These are phyloP conservation scores for Talaromyces atroroseus DNA, from an alignment of 2,329 filamentous ascomycete species.

Conservation along the genomic window DNA sequence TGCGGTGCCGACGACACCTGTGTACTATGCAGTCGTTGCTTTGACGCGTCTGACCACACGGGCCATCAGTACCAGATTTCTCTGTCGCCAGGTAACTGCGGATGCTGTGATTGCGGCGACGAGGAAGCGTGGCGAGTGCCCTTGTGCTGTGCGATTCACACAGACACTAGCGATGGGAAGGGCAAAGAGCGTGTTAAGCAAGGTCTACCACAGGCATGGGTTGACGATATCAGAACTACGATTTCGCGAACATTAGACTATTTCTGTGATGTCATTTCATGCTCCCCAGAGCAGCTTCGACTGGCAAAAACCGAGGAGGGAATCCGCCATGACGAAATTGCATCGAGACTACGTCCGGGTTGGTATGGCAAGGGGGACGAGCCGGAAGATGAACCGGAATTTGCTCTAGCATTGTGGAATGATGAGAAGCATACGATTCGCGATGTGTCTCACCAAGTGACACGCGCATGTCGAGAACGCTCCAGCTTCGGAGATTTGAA, in stretches of 20 bases:
- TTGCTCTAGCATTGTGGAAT: conserved; percentile 87
- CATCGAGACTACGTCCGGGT: conserved; percentile 68
- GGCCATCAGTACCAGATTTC: conserved; percentile 87
- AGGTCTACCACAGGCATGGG: conserved; percentile 68
- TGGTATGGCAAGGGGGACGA: conserved; percentile 65
- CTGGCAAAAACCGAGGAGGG: conserved; percentile 76
- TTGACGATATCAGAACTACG: conserved; percentile 75
- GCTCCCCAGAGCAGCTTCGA: conserved; percentile 90
- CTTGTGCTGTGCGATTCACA: conserved; percentile 85
- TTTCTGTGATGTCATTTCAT: conserved; percentile 95
- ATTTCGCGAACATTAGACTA: conserved; percentile 84
- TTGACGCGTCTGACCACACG: conserved; percentile 89
- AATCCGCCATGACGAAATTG: conserved; percentile 73
- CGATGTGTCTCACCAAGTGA: conserved; percentile 85
- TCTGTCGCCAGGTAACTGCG: conserved; percentile 83
- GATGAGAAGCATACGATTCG: conserved; percentile 96
- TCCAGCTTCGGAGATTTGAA: conserved; percentile 63
- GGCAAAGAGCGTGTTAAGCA: conserved; percentile 52
- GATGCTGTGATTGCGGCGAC: conserved; percentile 96
- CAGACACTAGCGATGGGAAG: conserved; percentile 51
- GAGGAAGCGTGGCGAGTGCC: conserved; percentile 87
- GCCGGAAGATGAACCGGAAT: conserved; percentile 63
- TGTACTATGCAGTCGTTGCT: conserved; percentile 88
- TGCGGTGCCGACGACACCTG: conserved; percentile 94
- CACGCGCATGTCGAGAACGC: conserved; percentile 74